Evolutionary conservation across 106 monocot genomes (phyloP), one percentile per base, ranked within the genome.

Genomic region (Narthecium ossifragum): DNA sequence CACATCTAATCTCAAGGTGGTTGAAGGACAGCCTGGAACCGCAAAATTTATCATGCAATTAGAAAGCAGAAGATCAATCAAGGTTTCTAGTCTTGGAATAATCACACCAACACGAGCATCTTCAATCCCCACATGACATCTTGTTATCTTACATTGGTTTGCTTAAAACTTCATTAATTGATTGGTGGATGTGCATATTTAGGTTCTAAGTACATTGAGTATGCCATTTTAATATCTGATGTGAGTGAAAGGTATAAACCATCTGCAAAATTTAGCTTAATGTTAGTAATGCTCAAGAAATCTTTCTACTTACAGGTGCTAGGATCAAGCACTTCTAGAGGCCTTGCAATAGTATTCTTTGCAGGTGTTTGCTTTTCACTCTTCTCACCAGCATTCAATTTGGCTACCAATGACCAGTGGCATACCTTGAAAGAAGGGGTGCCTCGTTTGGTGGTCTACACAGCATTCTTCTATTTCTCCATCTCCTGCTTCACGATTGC

Each of bases 391-490:
- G 84, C 88, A 31, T 92, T 92, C 71, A 92, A 92, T 67, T 56
- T 88, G 50, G 92, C 92, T 12, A 94, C 94, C 8, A 94, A 94
- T 54, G 94, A 94, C 57, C 94, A 94, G 51, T 94, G 89, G 89
- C 89, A 86, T 77, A 90, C 80, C 9, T 51, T 94, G 39, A 90
- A 90, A 64, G 38, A 80, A n/a, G 85, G 89, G 32, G 83, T 90
- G 14, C 94, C 89, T 5, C 89, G 90, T 70, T 58, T 94, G 64
- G 93, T 94, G 26, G 85, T 94, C 61, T 94, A 94, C 68, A 94
- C 94, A 0, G 94, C 94, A 46, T 90, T 94, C 72, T 89, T 92
- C 59, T 92, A 86, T 73, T 92, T 92, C 83, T 81, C 94, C 1
- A 26, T 84, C 61, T 90, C 94, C 4, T 90, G 90, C 58, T 96